These are phyloP conservation scores for Diplodia intermedia DNA, from an alignment of 2,329 filamentous ascomycete genomes.

Conservation along the genomic window DNA sequence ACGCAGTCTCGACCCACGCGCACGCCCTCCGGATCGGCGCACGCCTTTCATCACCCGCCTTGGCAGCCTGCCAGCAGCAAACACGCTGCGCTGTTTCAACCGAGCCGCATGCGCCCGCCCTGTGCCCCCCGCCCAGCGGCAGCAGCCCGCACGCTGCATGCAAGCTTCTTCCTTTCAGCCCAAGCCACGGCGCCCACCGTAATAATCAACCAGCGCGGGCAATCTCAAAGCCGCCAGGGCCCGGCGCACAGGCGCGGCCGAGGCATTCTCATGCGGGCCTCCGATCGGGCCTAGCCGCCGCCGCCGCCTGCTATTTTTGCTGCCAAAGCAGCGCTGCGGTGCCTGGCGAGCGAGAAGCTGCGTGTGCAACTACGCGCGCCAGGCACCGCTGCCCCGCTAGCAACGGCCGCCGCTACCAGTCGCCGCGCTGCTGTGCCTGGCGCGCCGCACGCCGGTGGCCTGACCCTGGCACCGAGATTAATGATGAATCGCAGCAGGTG, in stretches of 20 bases:
- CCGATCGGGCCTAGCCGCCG: slow-evolving; percentile 20
- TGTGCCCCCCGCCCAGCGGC: background rate
- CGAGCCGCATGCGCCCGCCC: slow-evolving; percentile 24
- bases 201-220: background rate
- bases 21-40: slow-evolving; percentile 29
- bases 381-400: slow-evolving; percentile 13
- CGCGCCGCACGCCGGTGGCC: slow-evolving; percentile 9
- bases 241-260: slow-evolving; percentile 13
- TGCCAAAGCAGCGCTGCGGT: background rate
- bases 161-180: slow-evolving; percentile 17
- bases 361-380: background rate
- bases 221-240: slow-evolving; percentile 1
- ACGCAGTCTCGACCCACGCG: slow-evolving; percentile 31
- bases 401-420: background rate
- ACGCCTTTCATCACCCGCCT: slow-evolving; percentile 30
- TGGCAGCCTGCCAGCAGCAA: slow-evolving; percentile 11
- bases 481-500: slow-evolving; percentile 23
- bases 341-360: background rate
- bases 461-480: slow-evolving; percentile 29
- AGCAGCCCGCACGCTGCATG: slow-evolving; percentile 13
- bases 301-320: slow-evolving; percentile 22
- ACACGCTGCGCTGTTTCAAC: slow-evolving; percentile 28
- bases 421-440: slow-evolving; percentile 13
- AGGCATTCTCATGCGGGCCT: slow-evolving; percentile 2
- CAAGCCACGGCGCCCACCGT: slow-evolving; percentile 1